phyloP scores from a whole-genome alignment of 75 land plant species.

The Pseudotsuga menziesii region DNA sequence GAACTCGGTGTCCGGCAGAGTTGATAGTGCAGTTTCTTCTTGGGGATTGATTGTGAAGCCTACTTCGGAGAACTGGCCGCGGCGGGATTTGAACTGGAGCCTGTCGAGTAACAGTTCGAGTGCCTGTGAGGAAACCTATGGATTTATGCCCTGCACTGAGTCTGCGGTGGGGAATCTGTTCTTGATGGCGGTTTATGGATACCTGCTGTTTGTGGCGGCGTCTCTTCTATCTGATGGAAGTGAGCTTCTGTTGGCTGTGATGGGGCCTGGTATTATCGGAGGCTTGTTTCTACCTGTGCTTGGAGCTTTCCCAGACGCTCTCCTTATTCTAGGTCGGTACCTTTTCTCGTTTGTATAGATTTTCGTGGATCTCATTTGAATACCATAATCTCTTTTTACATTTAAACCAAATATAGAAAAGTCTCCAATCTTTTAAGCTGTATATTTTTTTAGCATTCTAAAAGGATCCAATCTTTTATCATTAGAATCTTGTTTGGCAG shows the following conservation, averaged over 20 bases:
- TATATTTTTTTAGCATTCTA: no score
- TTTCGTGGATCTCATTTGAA: no score
- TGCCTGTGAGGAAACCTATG: slow-evolving; percentile 65
- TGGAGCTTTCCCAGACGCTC: slow-evolving; percentile 78
- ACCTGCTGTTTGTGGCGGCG: slow-evolving; percentile 59
- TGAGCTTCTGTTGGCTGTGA: slow-evolving; percentile 62
- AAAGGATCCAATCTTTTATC: no score
- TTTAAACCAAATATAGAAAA: no score
- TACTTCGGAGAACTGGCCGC: background rate
- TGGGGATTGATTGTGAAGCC: background rate
- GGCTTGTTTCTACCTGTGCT: slow-evolving; percentile 74
- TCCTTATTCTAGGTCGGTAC: slow-evolving; percentile 60
- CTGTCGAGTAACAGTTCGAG: background rate
- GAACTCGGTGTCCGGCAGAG: background rate
- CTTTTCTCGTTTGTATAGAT: no score
- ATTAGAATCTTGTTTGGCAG: no score
- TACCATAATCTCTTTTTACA: no score
- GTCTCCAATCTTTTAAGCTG: no score
- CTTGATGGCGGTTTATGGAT: slow-evolving; percentile 54
- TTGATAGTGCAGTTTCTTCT: background rate
- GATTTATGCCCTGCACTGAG: slow-evolving; percentile 69
- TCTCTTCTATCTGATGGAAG: slow-evolving; percentile 62
- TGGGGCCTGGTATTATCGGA: slow-evolving; percentile 68
- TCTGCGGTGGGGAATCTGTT: slow-evolving; percentile 48
- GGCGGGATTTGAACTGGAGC: background rate